Base-by-base conservation (phyloP, 2,329 filamentous ascomycete species). In the Plenodomus lindquistii region DNA sequence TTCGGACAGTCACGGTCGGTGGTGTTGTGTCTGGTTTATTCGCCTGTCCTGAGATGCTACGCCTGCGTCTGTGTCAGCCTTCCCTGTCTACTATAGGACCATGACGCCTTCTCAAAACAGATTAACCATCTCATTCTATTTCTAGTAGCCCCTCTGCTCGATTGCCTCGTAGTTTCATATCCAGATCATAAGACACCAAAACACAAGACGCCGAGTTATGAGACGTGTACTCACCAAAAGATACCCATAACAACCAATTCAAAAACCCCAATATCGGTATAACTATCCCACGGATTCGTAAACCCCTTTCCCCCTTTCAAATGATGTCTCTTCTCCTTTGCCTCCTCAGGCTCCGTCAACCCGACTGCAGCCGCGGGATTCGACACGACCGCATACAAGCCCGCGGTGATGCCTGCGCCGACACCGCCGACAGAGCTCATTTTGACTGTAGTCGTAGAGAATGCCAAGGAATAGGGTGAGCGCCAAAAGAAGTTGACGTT, bases 1-100 rank as follows among this genome's bases (percentile, higher is more conserved):
- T 82, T 46, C 79, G 81, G 16, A 93, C 83, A 2, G 82, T 75
- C 10, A 94, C 84, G 0, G 85, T 85, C 9, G 86, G 83, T 19
- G 81, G 80, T 9, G 80, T 81, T 7, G 85, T 85, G 63, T 89
- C 79, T 21, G 88, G 87, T 1, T 50, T 63, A 40, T 83, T 81
- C 4, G 64, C 67, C 55, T 78, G 71, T 20, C 83, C 83, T 2
- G 67, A 73, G 8, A 85, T 40, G 38, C 71, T 73, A 53, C 81
- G 76, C 61, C 76, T 76, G n/a, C 15, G 11, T 17, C 9, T 24
- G 31, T 29, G 37, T 42, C 3, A 44, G 27, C 16, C 17, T 16
- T 20, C n/a, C n/a, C n/a, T n/a, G n/a, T n/a, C n/a, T n/a, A n/a
- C n/a, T n/a, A n/a, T n/a, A n/a, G 22, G 5, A 24, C 22, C 22